Base-by-base conservation (phyloP, 352 stramenopile species). In the Pythium pyrilobum region DNA sequence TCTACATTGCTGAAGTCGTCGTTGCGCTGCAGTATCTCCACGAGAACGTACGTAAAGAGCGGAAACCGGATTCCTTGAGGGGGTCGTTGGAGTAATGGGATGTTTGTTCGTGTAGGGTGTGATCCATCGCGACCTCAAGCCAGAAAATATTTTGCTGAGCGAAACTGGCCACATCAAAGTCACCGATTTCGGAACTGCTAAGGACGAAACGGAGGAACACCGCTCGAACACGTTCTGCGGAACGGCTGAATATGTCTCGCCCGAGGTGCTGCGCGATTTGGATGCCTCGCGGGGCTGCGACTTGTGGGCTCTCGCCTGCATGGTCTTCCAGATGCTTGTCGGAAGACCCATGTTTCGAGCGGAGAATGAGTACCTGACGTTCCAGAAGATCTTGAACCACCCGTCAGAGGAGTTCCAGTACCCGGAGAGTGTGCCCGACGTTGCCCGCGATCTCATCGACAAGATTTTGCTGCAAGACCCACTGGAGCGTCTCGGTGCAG, bases 71-170 rank as follows among this genome's bases (percentile, higher is more conserved):
- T 12, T n/a, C 32, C 5, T 58, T 4, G 57, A 95, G 48, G 77
- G 94, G 42, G 74, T 98, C 6, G 97, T 98, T 50, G 2, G 85
- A 96, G 41, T 8, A 43, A 43, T 25, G 37, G 16, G 18, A 36
- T n/a, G 27, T 29, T 11, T 28, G 38, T 44, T 8, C 24, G 11
- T 33, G 9, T 21, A 96, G 53, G 78, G 94, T 41, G 74, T 99
- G 6, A 97, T 99, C 51, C 96, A 99, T 66, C 70, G 96, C 24
- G 96, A 99, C 59, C 87, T 99, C 27, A 96, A 96, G 52, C 87
- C 87, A 1, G 87, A 96, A 46, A 96, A 96, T 57, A 92, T 96
- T 45, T 55, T 96, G 34, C 61, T 96, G 28, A 79, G 71, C 52
- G 77, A 89, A 29, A 68, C 85, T 20, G 88, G 88, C 0, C 88